A percentile compares a stretch with the other conserved stretches of the same genome.
These are phyloP conservation scores for Trichoderma breve DNA, from an alignment of 2,329 filamentous ascomycete genomes.

Conservation along the genomic window DNA sequence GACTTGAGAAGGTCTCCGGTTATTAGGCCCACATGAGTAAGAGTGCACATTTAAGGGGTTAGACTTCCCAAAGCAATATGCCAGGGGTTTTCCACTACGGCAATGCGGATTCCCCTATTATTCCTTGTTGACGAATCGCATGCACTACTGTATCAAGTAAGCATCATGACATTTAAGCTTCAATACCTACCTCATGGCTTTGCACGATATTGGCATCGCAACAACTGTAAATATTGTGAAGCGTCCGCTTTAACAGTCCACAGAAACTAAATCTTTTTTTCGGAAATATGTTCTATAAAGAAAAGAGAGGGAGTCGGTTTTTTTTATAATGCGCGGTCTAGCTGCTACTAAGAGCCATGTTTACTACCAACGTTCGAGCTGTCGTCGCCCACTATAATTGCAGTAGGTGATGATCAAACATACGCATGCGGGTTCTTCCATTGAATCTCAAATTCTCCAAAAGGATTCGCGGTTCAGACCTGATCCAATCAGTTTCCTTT, in stretches of 20 bases:
- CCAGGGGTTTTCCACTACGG: not conserved
- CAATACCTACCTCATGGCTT: not conserved
- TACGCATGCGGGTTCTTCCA: not conserved
- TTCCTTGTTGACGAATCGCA: not conserved
- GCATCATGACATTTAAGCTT: not conserved
- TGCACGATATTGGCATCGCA: not conserved
- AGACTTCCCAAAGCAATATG: not conserved
- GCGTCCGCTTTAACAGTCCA: not conserved
- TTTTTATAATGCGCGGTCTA: not conserved
- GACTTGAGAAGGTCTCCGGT: not conserved
- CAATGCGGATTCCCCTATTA: not conserved
- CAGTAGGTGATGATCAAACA: not conserved
- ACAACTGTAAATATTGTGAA: not conserved
- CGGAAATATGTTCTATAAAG: not conserved
- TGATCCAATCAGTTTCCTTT: not conserved
- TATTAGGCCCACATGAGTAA: not conserved
- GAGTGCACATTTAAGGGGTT: not conserved
- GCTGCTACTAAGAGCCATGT: not conserved
- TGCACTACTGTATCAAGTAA: not conserved
- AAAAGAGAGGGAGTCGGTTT: not conserved
- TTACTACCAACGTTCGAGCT: not conserved
- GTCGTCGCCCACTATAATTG: not conserved
- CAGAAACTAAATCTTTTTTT: not conserved
- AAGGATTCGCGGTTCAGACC: not conserved
- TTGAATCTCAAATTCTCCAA: not conserved